phyloP scores from a whole-genome alignment of 1,284 basidiomycete genomes.

The Xerocomus nothofagi region DNA sequence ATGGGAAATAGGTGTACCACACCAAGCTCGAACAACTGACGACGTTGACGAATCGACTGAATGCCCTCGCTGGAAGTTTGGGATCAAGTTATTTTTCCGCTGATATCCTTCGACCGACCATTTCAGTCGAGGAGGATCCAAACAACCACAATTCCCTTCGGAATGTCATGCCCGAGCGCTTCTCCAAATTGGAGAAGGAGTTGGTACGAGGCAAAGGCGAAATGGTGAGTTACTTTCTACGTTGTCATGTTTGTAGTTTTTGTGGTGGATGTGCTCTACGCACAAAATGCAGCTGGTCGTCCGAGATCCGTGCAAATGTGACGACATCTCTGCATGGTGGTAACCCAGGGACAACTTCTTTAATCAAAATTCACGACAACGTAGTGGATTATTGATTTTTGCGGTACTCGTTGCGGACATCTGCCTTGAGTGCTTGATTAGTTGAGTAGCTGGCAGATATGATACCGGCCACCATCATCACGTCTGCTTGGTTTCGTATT shows the following conservation, averaged over 20 bases:
- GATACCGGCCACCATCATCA: no score
- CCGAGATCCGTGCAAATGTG: not conserved
- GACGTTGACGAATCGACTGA: slow-evolving; percentile 63
- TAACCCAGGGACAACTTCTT: not conserved
- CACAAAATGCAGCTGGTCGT: not conserved
- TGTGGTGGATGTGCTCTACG: not conserved
- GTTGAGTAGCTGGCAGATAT: not conserved
- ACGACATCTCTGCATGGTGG: not conserved
- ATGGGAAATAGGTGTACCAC: slow-evolving; percentile 64
- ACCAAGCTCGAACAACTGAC: slow-evolving; percentile 75
- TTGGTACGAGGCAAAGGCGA: slow-evolving; percentile 77
- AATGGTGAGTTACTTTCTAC: slow-evolving; percentile 52
- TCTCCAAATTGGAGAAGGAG: slow-evolving; percentile 77
- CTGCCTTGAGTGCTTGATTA: not conserved
- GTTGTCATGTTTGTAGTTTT: not conserved
- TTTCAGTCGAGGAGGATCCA: slow-evolving; percentile 43
- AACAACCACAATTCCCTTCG: slow-evolving; percentile 45
- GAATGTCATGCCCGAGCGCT: slow-evolving; percentile 76
- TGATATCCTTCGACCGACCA: slow-evolving; percentile 54
- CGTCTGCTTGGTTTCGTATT: not conserved
- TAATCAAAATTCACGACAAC: not conserved
- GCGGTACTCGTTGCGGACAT: not conserved
- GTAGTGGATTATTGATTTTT: slow-evolving; percentile 1
- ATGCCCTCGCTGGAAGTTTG: slow-evolving; percentile 50
- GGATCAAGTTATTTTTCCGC: slow-evolving; percentile 58